Percentiles rank a stretch among this genome's conserved stretches.
Evolutionary conservation across 129 eudicot species (phyloP).

Genomic region (Pseudognaphalium luteoalbum): DNA sequence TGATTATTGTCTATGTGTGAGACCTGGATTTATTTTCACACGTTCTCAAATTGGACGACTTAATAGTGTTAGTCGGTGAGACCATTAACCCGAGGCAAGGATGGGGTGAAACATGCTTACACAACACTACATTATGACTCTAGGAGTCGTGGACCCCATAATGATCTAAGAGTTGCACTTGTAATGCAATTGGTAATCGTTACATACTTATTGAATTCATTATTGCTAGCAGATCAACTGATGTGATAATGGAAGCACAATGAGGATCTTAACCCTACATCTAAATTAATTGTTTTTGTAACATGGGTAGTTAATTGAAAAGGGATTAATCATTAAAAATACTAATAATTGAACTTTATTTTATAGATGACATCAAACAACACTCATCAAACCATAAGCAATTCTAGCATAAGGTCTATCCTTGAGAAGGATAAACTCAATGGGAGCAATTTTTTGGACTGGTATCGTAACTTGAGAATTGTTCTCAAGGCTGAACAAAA

Average conservation of each 20-base stretch:
- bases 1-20: neutral
- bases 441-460: neutral
- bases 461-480: neutral
- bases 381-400: neutral
- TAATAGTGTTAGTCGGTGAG: neutral
- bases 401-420: neutral
- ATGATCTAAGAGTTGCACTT: neutral
- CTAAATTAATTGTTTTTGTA: neutral
- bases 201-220: neutral
- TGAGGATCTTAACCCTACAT: slow-evolving; percentile 6
- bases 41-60: neutral
- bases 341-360: neutral
- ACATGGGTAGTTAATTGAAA: neutral
- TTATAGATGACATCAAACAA: slow-evolving; percentile 2
- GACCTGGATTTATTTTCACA: neutral
- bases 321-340: neutral
- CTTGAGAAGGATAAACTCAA: neutral
- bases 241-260: neutral
- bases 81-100: neutral
- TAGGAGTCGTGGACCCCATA: neutral
- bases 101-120: neutral
- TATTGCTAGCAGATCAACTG: neutral
- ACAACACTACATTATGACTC: neutral
- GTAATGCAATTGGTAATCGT: neutral
- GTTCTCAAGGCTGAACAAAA: neutral